Conservation (phyloP, 768 basidiomycete genomes). For the Termitomyces heimii region DNA sequence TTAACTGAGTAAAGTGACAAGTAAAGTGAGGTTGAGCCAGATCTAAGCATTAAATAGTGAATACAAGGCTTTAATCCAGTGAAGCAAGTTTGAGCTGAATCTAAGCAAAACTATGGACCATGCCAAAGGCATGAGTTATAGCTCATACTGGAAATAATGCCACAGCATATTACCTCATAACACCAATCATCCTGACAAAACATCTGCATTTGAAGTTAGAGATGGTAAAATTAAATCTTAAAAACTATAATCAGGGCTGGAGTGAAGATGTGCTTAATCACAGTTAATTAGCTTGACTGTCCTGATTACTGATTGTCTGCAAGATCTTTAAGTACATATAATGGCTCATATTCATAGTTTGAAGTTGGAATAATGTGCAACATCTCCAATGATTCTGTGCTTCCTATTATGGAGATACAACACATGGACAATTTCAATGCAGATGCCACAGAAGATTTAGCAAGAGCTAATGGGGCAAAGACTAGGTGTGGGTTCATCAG, state of each 20-base stretch:
- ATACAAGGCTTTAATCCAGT: too few species aligned
- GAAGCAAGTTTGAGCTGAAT: too few species aligned
- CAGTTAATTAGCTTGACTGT: conserved; percentile 11
- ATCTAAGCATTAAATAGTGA: too few species aligned
- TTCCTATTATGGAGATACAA: not conserved
- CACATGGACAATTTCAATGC: not conserved
- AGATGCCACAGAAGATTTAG: conserved; percentile 9
- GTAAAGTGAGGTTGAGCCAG: too few species aligned
- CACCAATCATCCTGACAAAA: conserved; percentile 11
- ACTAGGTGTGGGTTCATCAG: conserved; percentile 15
- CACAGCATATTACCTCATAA: conserved; percentile 15
- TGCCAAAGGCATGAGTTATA: too few species aligned
- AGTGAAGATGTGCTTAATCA: conserved; percentile 16
- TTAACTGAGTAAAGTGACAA: too few species aligned
- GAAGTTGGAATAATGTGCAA: conserved; percentile 23
- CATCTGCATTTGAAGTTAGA: conserved; percentile 12
- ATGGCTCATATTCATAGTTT: conserved; percentile 27
- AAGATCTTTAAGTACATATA: conserved; percentile 18
- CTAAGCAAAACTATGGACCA: too few species aligned
- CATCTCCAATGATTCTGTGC: not conserved
- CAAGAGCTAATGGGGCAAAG: conserved; percentile 8
- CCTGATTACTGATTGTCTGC: not conserved
- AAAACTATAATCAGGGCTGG: conserved; percentile 26
- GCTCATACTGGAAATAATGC: conserved; percentile 5
- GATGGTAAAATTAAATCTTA: conserved; percentile 14